phyloP scores from a whole-genome alignment of 306 rosid species.

The Mimosa pudica region DNA sequence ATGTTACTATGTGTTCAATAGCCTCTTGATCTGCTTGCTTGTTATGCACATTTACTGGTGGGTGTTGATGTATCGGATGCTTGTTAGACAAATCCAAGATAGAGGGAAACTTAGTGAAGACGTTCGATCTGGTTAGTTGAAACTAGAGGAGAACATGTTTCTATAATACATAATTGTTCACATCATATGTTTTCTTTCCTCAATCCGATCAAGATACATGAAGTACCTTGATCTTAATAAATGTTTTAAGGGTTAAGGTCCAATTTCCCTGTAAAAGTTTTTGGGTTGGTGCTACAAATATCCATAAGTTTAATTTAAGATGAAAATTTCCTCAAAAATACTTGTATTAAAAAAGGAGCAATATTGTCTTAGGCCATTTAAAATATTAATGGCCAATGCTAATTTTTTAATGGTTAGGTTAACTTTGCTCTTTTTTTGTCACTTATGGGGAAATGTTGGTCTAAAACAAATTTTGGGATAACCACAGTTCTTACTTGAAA shows the following conservation, averaged over 20 bases:
- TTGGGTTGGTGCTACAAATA: too few relatives aligned
- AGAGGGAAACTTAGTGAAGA: slow-evolving; percentile 86
- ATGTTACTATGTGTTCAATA: slow-evolving; percentile 80
- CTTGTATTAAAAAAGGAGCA: too few relatives aligned
- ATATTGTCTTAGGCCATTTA: too few relatives aligned
- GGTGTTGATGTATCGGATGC: slow-evolving; percentile 92
- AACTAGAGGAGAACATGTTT: neutral
- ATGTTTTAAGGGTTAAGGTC: neutral
- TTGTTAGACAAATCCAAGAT: slow-evolving; percentile 81
- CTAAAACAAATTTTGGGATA: too few relatives aligned
- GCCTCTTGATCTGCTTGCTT: slow-evolving; percentile 77
- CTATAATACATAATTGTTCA: neutral
- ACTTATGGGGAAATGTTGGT: too few relatives aligned
- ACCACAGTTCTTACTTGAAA: too few relatives aligned
- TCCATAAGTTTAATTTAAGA: too few relatives aligned
- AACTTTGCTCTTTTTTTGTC: too few relatives aligned
- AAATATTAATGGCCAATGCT: too few relatives aligned
- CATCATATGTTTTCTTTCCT: slow-evolving; percentile 7
- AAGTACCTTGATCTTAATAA: slow-evolving; percentile 13
- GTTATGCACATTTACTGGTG: slow-evolving; percentile 90
- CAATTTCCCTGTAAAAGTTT: too few relatives aligned
- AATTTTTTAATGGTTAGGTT: too few relatives aligned
- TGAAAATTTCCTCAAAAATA: too few relatives aligned
- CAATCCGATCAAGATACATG: neutral
- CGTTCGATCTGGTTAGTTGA: slow-evolving; percentile 89